Evolutionary conservation across 441 rosid genomes (phyloP).

Genomic region (Metrosideros polymorpha): DNA sequence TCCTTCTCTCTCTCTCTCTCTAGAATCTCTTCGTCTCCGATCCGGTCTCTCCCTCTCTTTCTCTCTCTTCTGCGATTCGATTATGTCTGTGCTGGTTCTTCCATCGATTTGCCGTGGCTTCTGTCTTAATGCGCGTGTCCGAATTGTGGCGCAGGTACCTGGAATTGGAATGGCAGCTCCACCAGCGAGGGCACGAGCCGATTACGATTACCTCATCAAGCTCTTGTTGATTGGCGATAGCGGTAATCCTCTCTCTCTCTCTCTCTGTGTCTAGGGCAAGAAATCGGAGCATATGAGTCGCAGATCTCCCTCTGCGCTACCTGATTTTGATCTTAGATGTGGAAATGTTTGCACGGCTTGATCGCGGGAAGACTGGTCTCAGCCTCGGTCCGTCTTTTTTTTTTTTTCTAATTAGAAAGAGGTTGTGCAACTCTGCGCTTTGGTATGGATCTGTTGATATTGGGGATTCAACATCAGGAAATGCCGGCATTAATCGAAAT

Average conservation of each 20-base stretch:
- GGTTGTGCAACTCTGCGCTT: background rate
- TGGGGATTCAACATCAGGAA: background rate
- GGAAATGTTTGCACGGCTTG: background rate
- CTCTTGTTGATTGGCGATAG: constrained; percentile 67
- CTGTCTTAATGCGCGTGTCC: constrained; percentile 1
- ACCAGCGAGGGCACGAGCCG: constrained; percentile 62
- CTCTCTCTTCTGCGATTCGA: constrained; percentile 18
- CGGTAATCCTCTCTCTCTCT: constrained; percentile 16
- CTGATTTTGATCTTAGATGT: background rate
- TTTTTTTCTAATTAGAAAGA: background rate
- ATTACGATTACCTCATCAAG: constrained; percentile 66
- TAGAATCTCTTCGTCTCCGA: constrained; percentile 12
- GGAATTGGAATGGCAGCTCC: constrained; percentile 50
- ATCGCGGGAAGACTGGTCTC: background rate
- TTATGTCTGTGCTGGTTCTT: background rate
- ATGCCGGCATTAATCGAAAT: background rate
- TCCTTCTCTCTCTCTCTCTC: background rate
- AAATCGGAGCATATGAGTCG: background rate
- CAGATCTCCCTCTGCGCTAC: background rate
- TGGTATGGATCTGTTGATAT: background rate
- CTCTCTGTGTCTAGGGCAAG: background rate
- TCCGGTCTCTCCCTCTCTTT: background rate
- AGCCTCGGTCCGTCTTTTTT: background rate
- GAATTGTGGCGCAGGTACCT: background rate
- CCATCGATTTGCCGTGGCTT: background rate